These are phyloP conservation scores for Camellia japonica DNA, from an alignment of 148 eudicot genomes.

Conservation along the genomic window DNA sequence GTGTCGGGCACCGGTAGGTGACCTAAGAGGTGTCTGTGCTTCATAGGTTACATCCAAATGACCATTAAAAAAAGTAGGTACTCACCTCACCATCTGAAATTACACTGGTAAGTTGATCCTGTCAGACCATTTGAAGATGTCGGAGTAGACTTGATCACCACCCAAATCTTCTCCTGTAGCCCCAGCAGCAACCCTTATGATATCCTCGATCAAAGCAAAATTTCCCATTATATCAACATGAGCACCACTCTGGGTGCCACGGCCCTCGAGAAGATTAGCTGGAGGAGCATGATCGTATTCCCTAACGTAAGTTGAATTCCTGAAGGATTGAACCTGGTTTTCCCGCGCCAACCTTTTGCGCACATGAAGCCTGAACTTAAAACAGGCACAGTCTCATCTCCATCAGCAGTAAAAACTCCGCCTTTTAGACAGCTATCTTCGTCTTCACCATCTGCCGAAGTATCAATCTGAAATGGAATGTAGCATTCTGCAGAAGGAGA, in stretches of 20 bases:
- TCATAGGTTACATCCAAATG: neutral
- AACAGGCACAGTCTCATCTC: slow-evolving; percentile 92
- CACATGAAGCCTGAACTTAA: slow-evolving; percentile 93
- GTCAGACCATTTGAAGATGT: slow-evolving; percentile 81
- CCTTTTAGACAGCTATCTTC: slow-evolving; percentile 53
- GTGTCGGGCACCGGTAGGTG: no score
- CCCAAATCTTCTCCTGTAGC: slow-evolving; percentile 76
- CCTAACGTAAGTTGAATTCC: slow-evolving; percentile 61
- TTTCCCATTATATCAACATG: slow-evolving; percentile 36
- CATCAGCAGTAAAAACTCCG: slow-evolving; percentile 72
- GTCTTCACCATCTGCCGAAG: slow-evolving; percentile 54
- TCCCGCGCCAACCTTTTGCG: slow-evolving; percentile 98
- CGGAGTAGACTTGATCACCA: slow-evolving; percentile 83
- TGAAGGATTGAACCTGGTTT: slow-evolving; percentile 82
- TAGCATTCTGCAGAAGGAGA: slow-evolving; percentile 68
- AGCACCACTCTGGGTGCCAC: slow-evolving; percentile 95
- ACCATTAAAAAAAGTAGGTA: neutral
- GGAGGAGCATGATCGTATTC: slow-evolving; percentile 97
- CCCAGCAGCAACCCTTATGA: slow-evolving; percentile 90
- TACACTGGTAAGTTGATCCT: slow-evolving; percentile 52
- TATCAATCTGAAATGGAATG: slow-evolving; percentile 83
- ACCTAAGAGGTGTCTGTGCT: neutral
- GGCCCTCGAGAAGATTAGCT: slow-evolving; percentile 77
- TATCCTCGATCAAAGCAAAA: slow-evolving; percentile 85
- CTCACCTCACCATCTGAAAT: slow-evolving; percentile 9